Evolutionary conservation across 2,329 filamentous ascomycete genomes (phyloP), one percentile per base, ranked within the genome.

Genomic region (Chrysoporthe deuterocubensis): DNA sequence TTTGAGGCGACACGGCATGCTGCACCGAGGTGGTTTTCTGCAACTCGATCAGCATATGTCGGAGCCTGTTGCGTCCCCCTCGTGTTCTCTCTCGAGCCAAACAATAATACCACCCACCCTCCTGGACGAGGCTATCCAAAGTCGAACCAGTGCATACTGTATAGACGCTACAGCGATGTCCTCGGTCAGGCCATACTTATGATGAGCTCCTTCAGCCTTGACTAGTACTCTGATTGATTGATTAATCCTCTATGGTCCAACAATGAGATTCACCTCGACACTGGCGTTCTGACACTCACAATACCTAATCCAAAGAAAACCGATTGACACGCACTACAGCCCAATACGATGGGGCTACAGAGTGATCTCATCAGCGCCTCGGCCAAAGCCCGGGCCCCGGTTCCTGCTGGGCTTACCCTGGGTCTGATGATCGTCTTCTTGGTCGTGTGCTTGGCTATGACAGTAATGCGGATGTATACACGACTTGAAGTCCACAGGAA

Each of bases 401-500:
- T 61, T 4, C 59, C 59, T 61, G 59, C 59, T 16, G 7, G 59
- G 2, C 42, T 61, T 16, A 61, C 18, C 21, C 42, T 61, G 26
- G 59, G 42, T 1, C 34, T 61, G 59, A 48, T 48, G 43, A 26
- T 61, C 11, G 16, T 34, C 21, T 61, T 61, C 43, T 32, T 61
- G 43, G 7, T 48, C 13, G 11, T 61, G 26, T 44, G 40, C 43
- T 61, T 61, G 18, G 2, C 34, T 46, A 14, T 62, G 58, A 74
- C 73, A 0, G 48, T 67, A 34, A 66, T 69, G 3, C 65, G 73
- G 6, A 63, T 74, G 14, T 72, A 69, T 42, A 71, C 71, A 5
- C 69, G 73, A 40, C 70, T 68, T 48, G 66, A 70, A 16, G 67
- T 74, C 4, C 70, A 74, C 57, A 69, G 73, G 18, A 72, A 72